Conservation (phyloP, 441 rosid species). For the Rhodomyrtus psidioides region DNA sequence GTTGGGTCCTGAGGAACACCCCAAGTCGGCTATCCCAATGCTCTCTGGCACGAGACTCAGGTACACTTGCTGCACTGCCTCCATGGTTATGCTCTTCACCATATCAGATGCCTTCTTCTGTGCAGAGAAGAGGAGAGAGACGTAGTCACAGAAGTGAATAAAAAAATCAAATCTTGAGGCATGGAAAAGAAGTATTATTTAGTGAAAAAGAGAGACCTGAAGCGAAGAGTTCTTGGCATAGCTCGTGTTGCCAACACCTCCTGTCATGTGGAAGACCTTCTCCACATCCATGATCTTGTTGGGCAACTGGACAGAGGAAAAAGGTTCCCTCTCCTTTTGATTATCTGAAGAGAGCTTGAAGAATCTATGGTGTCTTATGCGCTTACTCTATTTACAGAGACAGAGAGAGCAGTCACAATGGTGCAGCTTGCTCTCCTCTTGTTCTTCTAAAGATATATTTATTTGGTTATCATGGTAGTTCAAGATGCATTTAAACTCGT, state of each 20-base stretch:
- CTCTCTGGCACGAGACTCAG: conserved; percentile 34
- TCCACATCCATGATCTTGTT: conserved; percentile 41
- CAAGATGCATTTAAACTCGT: not conserved
- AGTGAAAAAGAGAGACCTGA: conserved; percentile 39
- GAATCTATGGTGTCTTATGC: not conserved
- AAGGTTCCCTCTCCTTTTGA: not conserved
- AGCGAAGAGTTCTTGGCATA: conserved; percentile 67
- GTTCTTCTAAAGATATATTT: not conserved
- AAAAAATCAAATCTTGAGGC: not conserved
- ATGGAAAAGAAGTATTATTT: not conserved
- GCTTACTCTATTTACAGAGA: not conserved
- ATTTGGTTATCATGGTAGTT: not conserved
- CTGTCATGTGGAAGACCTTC: conserved; percentile 73
- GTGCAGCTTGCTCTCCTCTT: not conserved
- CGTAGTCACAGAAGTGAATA: not conserved
- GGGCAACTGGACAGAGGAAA: not conserved
- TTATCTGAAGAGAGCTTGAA: not conserved
- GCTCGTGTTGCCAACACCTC: conserved; percentile 62
- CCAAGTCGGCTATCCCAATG: conserved; percentile 74
- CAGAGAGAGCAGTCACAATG: not conserved
- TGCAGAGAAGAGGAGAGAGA: not conserved
- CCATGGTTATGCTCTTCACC: conserved; percentile 61
- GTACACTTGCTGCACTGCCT: conserved; percentile 46
- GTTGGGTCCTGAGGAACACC: conserved; percentile 87
- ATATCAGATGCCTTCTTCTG: conserved; percentile 74